Percentiles rank a stretch among this genome's conserved stretches.
phyloP scores from a whole-genome alignment of 106 monocot genomes.

The Ottelia alismoides region DNA sequence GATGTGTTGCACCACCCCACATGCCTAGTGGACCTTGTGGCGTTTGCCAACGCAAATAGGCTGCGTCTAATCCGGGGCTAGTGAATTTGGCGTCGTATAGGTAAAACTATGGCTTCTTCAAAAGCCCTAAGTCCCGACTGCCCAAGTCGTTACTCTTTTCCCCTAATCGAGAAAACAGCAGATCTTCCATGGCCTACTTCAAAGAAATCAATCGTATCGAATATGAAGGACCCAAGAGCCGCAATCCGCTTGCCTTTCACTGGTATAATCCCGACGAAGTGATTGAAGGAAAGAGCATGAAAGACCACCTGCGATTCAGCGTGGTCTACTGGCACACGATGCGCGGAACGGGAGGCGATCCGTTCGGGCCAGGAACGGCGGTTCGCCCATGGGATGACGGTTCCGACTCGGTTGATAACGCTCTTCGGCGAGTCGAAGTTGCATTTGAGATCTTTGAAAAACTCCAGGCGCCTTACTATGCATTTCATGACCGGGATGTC shows the following conservation, averaged over 20 bases:
- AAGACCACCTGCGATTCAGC: not conserved
- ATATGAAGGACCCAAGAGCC: not conserved
- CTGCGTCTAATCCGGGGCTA: too few species aligned
- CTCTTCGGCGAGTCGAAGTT: not conserved
- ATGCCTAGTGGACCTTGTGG: too few species aligned
- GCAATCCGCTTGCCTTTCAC: not conserved
- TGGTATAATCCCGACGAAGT: not conserved
- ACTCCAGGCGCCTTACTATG: not conserved
- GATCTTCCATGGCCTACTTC: too few species aligned
- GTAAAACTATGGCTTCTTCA: too few species aligned
- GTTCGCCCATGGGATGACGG: not conserved
- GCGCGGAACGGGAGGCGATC: not conserved
- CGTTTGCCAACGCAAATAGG: too few species aligned
- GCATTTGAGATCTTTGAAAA: not conserved
- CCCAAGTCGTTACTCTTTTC: too few species aligned
- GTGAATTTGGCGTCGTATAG: too few species aligned
- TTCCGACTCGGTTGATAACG: not conserved
- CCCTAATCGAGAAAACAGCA: too few species aligned
- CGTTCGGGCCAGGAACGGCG: not conserved
- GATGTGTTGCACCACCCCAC: too few species aligned
- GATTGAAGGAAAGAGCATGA: not conserved
- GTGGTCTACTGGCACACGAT: too few species aligned
- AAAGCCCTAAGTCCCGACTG: too few species aligned
- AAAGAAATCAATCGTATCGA: not conserved
- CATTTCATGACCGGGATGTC: not conserved